Evolutionary conservation across 257 asterid species (phyloP).

Genomic region (Mentha longifolia): DNA sequence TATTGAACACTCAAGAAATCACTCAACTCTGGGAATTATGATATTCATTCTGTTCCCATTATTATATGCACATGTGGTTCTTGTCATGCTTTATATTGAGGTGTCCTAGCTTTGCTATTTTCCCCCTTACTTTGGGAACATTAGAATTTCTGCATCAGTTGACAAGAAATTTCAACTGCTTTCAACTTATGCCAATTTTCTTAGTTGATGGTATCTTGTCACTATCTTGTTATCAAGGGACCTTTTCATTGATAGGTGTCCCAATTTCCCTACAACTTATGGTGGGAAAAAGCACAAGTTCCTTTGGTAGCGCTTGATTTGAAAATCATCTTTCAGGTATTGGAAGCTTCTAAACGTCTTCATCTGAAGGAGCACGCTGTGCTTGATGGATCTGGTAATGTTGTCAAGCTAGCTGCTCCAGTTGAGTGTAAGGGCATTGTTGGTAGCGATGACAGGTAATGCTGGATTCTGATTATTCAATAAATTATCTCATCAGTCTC

Average conservation of each 20-base stretch:
- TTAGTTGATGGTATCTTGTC: too few species aligned
- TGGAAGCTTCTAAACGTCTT: slow-evolving; percentile 89
- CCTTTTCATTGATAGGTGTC: neutral
- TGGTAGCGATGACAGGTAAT: slow-evolving; percentile 97
- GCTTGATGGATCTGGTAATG: slow-evolving; percentile 84
- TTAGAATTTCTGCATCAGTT: too few species aligned
- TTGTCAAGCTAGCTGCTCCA: slow-evolving; percentile 88
- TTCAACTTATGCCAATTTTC: too few species aligned
- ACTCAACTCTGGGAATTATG: slow-evolving; percentile 3
- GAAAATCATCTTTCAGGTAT: slow-evolving; percentile 58
- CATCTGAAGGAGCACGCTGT: slow-evolving; percentile 91
- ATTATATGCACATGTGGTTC: too few species aligned
- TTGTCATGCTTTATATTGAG: too few species aligned
- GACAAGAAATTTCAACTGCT: too few species aligned
- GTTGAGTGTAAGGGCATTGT: slow-evolving; percentile 99
- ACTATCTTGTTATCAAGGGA: too few species aligned
- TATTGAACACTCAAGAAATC: neutral
- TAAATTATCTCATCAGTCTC: slow-evolving; percentile 15
- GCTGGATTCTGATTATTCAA: slow-evolving; percentile 9
- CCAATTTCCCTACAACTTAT: neutral
- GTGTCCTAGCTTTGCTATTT: too few species aligned
- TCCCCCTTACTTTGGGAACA: too few species aligned
- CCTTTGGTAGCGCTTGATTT: slow-evolving; percentile 13
- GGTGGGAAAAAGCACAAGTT: slow-evolving; percentile 10
- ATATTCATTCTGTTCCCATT: neutral